Evolutionary conservation across 2,329 filamentous ascomycete genomes (phyloP).

Genomic region (Periconia macrospinosa): DNA sequence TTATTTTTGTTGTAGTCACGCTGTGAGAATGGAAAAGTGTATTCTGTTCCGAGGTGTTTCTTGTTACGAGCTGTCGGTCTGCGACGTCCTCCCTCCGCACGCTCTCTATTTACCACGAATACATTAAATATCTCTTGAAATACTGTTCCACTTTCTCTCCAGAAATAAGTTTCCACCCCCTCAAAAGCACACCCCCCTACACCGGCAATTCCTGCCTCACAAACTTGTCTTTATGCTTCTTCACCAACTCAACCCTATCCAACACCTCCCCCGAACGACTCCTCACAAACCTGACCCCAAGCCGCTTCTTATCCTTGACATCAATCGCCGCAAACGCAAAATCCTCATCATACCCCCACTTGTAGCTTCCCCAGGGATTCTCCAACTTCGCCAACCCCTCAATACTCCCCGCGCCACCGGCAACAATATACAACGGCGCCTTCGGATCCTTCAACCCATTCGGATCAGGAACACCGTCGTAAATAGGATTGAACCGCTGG

Average conservation of each 20-base stretch:
- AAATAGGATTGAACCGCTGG: constrained; percentile 53
- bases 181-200: too few species aligned
- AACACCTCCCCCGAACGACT: constrained; percentile 45
- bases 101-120: too few species aligned
- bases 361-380: constrained; percentile 47
- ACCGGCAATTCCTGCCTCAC: background rate
- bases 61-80: too few species aligned
- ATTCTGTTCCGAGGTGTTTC: too few species aligned
- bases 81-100: too few species aligned
- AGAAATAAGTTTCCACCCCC: too few species aligned
- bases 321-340: constrained; percentile 56
- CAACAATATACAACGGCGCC: constrained; percentile 59
- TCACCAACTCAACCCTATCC: constrained; percentile 3
- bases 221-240: constrained; percentile 3
- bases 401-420: constrained; percentile 60
- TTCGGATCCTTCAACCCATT: constrained; percentile 54
- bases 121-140: background rate
- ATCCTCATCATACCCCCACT: constrained; percentile 55
- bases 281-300: constrained; percentile 56
- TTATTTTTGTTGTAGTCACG: too few species aligned
- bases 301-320: constrained; percentile 49
- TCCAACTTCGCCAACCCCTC: constrained; percentile 54
- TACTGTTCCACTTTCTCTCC: background rate
- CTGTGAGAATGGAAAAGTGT: too few species aligned
- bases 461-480: constrained; percentile 38